Evolutionary conservation across 441 rosid species (phyloP).

Genomic region (Flueggea neowawraea): DNA sequence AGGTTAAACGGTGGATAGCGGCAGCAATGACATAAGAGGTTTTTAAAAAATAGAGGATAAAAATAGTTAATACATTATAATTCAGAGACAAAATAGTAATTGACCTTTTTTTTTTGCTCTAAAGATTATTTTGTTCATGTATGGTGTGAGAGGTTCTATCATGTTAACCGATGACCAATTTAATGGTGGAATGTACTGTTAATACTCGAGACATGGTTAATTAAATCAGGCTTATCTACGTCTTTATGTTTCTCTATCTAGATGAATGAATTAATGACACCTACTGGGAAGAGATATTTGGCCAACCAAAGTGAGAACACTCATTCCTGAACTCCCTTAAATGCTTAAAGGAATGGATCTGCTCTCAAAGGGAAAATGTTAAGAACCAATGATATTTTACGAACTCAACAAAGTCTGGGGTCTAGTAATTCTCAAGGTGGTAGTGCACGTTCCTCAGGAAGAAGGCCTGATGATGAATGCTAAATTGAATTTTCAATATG

Average conservation of each 20-base stretch:
- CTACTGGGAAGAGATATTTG: conserved; percentile 27
- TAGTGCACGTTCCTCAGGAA: conserved; percentile 51
- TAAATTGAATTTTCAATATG: conserved; percentile 93
- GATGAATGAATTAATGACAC: conserved; percentile 53
- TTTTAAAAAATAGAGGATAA: too few relatives aligned
- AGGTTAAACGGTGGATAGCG: too few relatives aligned
- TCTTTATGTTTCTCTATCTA: conserved; percentile 18
- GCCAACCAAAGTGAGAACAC: conserved; percentile 29
- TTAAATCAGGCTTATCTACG: neutral
- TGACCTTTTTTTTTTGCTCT: neutral
- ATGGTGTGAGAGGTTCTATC: conserved; percentile 39
- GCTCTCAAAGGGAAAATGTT: conserved; percentile 50
- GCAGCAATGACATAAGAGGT: too few relatives aligned
- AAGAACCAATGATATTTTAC: conserved; percentile 34
- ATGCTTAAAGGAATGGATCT: conserved; percentile 32
- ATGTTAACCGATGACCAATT: too few relatives aligned
- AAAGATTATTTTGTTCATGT: too few relatives aligned
- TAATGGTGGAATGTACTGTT: neutral
- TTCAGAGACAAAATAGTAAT: too few relatives aligned
- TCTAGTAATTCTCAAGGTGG: conserved; percentile 37
- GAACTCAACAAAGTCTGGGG: conserved; percentile 32
- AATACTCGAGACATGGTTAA: neutral
- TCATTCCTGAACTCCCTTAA: conserved; percentile 20
- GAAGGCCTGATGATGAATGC: conserved; percentile 68
- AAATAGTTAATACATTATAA: too few relatives aligned